Evolutionary conservation across 352 stramenopile genomes (phyloP).

Genomic region (Globisporangium okanoganense): DNA sequence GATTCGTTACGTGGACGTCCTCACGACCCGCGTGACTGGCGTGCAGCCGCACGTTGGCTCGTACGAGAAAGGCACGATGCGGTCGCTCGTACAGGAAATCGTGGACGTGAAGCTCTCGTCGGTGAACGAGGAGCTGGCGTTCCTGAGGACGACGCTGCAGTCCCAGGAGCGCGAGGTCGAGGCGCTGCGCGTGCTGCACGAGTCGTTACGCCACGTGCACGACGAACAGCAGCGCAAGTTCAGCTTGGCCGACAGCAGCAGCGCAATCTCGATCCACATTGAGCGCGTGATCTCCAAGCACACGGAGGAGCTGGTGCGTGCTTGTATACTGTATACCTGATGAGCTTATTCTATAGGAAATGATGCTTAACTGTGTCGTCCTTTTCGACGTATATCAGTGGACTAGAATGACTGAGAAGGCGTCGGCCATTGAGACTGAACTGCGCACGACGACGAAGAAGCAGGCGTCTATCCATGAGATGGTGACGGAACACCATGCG

Average conservation of each 20-base stretch:
- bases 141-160: slow-evolving; percentile 46
- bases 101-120: slow-evolving; percentile 59
- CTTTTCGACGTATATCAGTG: slow-evolving; percentile 29
- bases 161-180: slow-evolving; percentile 60
- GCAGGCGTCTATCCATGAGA: slow-evolving; percentile 24
- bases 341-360: background rate
- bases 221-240: slow-evolving; percentile 58
- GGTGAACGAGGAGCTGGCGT: slow-evolving; percentile 48
- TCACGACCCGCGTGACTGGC: slow-evolving; percentile 42
- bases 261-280: slow-evolving; percentile 60
- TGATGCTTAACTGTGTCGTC: background rate
- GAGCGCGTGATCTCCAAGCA: slow-evolving; percentile 61
- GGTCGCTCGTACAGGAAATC: slow-evolving; percentile 60
- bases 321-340: background rate
- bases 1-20: slow-evolving; percentile 65
- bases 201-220: slow-evolving; percentile 48
- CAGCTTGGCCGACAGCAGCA: slow-evolving; percentile 50
- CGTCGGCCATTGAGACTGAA: slow-evolving; percentile 29
- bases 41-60: slow-evolving; percentile 15
- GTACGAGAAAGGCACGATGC: slow-evolving; percentile 56
- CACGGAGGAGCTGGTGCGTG: slow-evolving; percentile 56
- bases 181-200: slow-evolving; percentile 49
- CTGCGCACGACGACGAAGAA: slow-evolving; percentile 22
- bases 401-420: slow-evolving; percentile 45
- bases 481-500: slow-evolving; percentile 34